Conservation (phyloP, 495 filamentous ascomycete genomes). For the Penicillium alfredii region DNA sequence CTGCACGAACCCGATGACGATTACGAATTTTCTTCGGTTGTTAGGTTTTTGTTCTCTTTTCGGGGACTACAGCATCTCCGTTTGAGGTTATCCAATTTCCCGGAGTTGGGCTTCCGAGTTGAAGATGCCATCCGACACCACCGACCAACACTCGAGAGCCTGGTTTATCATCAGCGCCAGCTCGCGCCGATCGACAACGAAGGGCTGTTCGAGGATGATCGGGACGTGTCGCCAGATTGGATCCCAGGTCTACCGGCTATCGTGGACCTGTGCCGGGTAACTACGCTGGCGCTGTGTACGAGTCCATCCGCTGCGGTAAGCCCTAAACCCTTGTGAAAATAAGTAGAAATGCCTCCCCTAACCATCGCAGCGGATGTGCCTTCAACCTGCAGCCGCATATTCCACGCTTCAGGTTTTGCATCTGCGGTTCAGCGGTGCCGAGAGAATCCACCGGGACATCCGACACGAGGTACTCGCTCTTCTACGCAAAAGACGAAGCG, state of each 20-base stretch:
- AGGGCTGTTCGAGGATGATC: conserved; percentile 3
- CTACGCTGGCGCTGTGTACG: conserved; percentile 4
- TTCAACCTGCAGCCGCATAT: not conserved
- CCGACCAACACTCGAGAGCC: conserved; percentile 4
- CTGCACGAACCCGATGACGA: not conserved
- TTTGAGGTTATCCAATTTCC: conserved; percentile 7
- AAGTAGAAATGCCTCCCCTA: not conserved
- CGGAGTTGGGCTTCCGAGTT: not conserved
- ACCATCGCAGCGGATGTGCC: not conserved
- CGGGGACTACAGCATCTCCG: not conserved
- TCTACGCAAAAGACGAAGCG: too few relatives aligned
- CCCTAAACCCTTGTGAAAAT: not conserved
- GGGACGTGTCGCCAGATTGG: conserved; percentile 4
- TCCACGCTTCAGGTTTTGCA: not conserved
- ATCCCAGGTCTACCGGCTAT: not conserved
- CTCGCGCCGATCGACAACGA: conserved; percentile 6
- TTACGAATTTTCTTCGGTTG: not conserved
- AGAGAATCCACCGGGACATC: not conserved
- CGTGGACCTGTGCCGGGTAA: not conserved
- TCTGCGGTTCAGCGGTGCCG: not conserved
- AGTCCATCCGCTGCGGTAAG: conserved; percentile 1
- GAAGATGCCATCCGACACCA: conserved; percentile 2
- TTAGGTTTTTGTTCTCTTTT: not conserved
- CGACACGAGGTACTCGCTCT: too few relatives aligned
- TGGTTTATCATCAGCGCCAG: conserved; percentile 8